Base-by-base conservation (phyloP, 169 alveolate species). In the Babesia bigemina region DNA sequence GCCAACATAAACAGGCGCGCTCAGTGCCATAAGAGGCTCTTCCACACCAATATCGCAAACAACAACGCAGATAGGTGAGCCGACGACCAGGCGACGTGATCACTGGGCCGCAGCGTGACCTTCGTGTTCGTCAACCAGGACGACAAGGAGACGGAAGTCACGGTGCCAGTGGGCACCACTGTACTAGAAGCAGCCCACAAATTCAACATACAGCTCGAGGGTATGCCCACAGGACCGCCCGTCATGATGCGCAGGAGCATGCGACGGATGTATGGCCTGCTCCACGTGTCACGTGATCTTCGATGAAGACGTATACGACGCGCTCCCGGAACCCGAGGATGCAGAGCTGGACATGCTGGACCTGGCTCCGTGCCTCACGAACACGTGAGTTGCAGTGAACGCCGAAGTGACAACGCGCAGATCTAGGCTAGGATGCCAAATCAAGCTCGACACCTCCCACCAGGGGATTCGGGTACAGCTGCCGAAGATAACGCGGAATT, bases 241-340 rank as follows among this genome's bases (percentile, higher is more conserved):
- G 11, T 59, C 21, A 67, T 26, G 12, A 21, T 11, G 12, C 57
- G 33, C 92, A 94, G 99, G 99, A 9, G 99, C 99, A 26, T 97
- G 99, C 70, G 99, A 96, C 66, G 97, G 96, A 44, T 90, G 95
- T 55, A 85, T 93, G 49, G 99, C 99, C 2, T 97, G 99, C 69
- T 95, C 99, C 16, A 97, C 99, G 0, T 97, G 99, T 76, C 99
- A 97, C 86, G 98, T 97, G 6, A 94, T 96, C 33, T 82, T 97
- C 65, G 97, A 93, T 52, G 93, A 94, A 76, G 87, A 93, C 49
- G 70, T 93, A 29, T 96, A 94, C 81, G 96, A 97, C 47, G 76
- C 88, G 45, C 74, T 94, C 33, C 94, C 91, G 28, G 94, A 91
- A 24, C 96, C 99, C 4, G 63, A 86, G 14, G 98, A 93, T 52